A percentile compares a stretch with the other conserved stretches of the same genome.
These are phyloP conservation scores for Backusella liffmaniae DNA, from an alignment of 192 early-diverging fungal species.

Conservation along the genomic window DNA sequence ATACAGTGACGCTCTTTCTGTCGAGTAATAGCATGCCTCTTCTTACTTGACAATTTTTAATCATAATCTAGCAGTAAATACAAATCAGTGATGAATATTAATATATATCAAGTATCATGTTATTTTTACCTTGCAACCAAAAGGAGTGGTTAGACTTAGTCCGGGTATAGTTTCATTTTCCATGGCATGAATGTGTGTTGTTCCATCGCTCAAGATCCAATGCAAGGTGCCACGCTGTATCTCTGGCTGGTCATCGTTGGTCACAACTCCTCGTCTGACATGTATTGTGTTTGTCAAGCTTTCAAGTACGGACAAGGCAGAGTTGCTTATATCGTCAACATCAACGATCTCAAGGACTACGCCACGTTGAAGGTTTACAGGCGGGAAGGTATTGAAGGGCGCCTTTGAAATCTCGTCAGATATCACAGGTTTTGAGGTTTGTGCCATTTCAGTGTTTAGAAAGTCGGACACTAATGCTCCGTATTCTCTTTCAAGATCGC, in stretches of 20 bases:
- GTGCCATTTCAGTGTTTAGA: background rate
- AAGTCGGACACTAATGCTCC: background rate
- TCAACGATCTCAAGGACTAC: background rate
- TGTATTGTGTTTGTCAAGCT: background rate
- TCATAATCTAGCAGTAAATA: background rate
- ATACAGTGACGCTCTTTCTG: background rate
- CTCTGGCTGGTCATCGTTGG: background rate
- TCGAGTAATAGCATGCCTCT: background rate
- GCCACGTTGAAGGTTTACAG: background rate
- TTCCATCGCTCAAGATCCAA: background rate
- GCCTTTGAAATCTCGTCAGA: background rate
- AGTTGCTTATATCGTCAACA: background rate
- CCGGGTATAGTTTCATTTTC: background rate
- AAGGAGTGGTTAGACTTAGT: background rate
- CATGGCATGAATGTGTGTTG: constrained; percentile 1
- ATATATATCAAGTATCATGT: background rate
- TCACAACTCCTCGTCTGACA: background rate
- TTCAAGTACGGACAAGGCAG: background rate
- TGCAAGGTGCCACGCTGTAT: background rate
- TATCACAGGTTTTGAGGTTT: background rate
- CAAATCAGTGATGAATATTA: background rate
- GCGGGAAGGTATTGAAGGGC: background rate
- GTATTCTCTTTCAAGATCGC: background rate
- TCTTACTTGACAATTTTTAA: background rate
- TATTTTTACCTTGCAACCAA: background rate